These are phyloP conservation scores for Penicillium waksmanii DNA, from an alignment of 495 filamentous ascomycete genomes.

Conservation along the genomic window DNA sequence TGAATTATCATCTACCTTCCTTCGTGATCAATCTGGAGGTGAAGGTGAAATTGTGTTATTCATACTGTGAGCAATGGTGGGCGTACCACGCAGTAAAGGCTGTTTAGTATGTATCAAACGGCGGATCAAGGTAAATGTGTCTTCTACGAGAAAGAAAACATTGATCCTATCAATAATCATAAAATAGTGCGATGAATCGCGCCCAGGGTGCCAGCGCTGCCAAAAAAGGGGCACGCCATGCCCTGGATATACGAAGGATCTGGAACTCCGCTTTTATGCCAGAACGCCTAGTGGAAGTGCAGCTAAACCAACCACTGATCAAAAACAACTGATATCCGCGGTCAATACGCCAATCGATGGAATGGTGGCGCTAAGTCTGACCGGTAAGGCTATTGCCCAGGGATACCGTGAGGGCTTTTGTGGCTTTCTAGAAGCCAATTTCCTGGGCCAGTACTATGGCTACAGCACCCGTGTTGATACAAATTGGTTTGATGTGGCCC, in stretches of 20 bases:
- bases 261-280: conserved; percentile 26
- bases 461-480: conserved; percentile 21
- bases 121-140: conserved; percentile 5
- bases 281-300: not conserved
- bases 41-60: too few relatives aligned
- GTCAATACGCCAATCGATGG: conserved; percentile 22
- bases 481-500: conserved; percentile 29
- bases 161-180: not conserved
- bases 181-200: conserved; percentile 20
- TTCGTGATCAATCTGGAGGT: too few relatives aligned
- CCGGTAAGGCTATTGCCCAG: conserved; percentile 16
- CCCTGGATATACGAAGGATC: conserved; percentile 33
- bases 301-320: not conserved
- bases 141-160: not conserved
- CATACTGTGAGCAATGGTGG: conserved; percentile 6
- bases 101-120: conserved; percentile 7
- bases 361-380: conserved; percentile 20
- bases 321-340: not conserved
- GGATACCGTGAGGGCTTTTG: conserved; percentile 29
- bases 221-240: conserved; percentile 28
- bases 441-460: conserved; percentile 18
- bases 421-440: conserved; percentile 24
- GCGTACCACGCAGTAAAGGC: conserved; percentile 12
- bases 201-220: conserved; percentile 37
- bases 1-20: too few relatives aligned